These are phyloP conservation scores for Exophiala sideris DNA, from an alignment of 2,329 filamentous ascomycete genomes.

Conservation along the genomic window DNA sequence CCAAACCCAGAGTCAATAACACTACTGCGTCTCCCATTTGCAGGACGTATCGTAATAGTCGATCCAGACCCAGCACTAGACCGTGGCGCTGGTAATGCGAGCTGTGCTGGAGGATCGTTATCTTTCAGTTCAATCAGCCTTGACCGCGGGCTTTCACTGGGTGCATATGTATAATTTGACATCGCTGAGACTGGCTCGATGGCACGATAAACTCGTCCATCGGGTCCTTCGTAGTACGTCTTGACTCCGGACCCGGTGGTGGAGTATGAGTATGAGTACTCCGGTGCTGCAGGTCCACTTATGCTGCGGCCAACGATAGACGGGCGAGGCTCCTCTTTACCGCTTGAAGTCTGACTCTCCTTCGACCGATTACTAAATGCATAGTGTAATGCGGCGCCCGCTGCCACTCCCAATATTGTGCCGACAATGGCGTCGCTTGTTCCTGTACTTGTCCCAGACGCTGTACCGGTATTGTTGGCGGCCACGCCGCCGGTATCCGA, in stretches of 20 bases:
- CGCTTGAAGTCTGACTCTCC: constrained; percentile 5
- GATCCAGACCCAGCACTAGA: constrained; percentile 8
- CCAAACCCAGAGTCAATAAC: constrained; percentile 21
- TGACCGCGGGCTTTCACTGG: constrained; percentile 6
- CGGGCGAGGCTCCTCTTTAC: constrained; percentile 7
- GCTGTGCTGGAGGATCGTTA: constrained; percentile 14
- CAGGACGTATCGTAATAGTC: constrained; percentile 8
- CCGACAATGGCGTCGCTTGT: constrained; percentile 66
- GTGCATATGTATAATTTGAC: constrained; percentile 6
- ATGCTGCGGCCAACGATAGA: constrained; percentile 13
- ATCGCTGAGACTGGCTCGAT: constrained; percentile 20
- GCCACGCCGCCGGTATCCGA: constrained; percentile 19
- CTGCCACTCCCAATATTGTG: constrained; percentile 73
- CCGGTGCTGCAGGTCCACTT: constrained; percentile 12
- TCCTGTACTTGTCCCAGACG: constrained; percentile 30
- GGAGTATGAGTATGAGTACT: constrained; percentile 9
- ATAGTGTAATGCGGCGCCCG: constrained; percentile 73
- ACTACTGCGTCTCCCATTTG: constrained; percentile 12
- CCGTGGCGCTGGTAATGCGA: background rate
- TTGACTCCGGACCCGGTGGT: constrained; percentile 6
- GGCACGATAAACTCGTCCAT: constrained; percentile 9
- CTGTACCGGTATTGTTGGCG: constrained; percentile 15
- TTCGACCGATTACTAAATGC: constrained; percentile 58
- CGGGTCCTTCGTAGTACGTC: constrained; percentile 1
- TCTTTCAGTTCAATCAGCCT: constrained; percentile 27